These are phyloP conservation scores for Pterocarpus santalinus DNA, from an alignment of 306 rosid genomes.

Conservation along the genomic window DNA sequence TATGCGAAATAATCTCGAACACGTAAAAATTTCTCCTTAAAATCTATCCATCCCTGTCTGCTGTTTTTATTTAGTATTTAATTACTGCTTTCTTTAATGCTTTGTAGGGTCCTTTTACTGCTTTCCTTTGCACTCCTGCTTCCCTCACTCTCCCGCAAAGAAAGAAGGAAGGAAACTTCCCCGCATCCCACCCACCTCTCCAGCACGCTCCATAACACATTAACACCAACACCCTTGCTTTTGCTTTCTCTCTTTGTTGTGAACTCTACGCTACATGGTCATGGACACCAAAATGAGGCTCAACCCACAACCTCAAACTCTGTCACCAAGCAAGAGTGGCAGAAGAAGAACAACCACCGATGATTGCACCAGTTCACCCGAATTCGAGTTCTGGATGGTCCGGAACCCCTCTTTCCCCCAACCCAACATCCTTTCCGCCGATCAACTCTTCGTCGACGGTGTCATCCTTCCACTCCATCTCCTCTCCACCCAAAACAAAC, in stretches of 20 bases:
- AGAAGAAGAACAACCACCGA: conserved; percentile 36
- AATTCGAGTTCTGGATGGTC: conserved; percentile 93
- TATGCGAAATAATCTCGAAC: too few species aligned
- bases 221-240: too few species aligned
- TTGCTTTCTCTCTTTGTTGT: background rate
- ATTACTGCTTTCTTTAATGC: too few species aligned
- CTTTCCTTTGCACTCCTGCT: too few species aligned
- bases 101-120: too few species aligned
- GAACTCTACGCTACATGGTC: background rate
- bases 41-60: too few species aligned
- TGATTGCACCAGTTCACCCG: conserved; percentile 68
- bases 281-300: conserved; percentile 54
- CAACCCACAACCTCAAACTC: conserved; percentile 20
- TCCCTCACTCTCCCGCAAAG: background rate
- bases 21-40: too few species aligned
- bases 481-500: conserved; percentile 29
- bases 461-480: conserved; percentile 81
- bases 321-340: conserved; percentile 35
- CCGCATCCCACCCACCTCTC: background rate
- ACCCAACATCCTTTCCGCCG: conserved; percentile 78
- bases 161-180: background rate
- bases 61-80: too few species aligned
- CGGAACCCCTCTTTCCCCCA: conserved; percentile 80
- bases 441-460: conserved; percentile 79
- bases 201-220: too few species aligned